Percentiles rank a stretch among this genome's conserved stretches.
Conservation (phyloP, 768 basidiomycete species). For the Lentinula edodes region DNA sequence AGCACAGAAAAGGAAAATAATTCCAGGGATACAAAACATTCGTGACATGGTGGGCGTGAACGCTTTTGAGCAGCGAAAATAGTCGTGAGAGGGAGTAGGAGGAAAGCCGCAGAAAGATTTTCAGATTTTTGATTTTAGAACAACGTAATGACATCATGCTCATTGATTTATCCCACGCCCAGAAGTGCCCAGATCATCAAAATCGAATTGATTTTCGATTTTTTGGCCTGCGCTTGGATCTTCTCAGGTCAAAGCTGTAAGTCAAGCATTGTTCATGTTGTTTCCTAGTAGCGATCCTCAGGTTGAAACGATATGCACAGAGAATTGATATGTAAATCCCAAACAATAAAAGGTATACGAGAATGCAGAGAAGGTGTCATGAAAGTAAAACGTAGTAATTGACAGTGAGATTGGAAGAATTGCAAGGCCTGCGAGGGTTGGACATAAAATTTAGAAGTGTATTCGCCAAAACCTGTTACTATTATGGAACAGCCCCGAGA, state of each 20-base stretch:
- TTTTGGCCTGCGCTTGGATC: too few relatives aligned
- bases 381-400: too few relatives aligned
- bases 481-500: neutral
- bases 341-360: neutral
- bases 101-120: neutral
- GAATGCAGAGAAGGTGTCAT: neutral
- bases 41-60: constrained; percentile 29
- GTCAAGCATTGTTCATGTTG: neutral
- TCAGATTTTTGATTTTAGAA: neutral
- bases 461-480: neutral
- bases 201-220: neutral
- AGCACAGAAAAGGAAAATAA: constrained; percentile 52
- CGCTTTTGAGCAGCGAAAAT: neutral
- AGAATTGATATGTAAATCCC: neutral
- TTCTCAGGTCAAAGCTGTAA: neutral
- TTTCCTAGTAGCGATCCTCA: neutral
- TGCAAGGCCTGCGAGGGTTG: neutral
- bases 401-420: neutral
- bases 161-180: neutral
- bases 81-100: neutral
- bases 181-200: neutral
- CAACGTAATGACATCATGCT: neutral
- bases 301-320: neutral
- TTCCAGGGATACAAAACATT: constrained; percentile 56
- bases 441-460: neutral